Evolutionary conservation across 2,329 filamentous ascomycete genomes (phyloP).

Genomic region (Xylaria sp.): DNA sequence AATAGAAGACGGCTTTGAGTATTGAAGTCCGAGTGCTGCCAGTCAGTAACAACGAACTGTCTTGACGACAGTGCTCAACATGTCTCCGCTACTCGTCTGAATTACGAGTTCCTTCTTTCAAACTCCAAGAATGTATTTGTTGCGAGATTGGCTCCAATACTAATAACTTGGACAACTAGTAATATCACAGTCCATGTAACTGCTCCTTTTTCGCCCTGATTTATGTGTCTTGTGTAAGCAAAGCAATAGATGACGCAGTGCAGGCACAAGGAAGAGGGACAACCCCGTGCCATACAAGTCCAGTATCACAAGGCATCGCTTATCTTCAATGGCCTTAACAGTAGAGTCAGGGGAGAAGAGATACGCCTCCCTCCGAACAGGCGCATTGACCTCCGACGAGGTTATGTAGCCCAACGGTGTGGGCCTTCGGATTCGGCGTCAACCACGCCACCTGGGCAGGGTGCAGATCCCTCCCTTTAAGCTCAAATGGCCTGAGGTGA

Average conservation of each 20-base stretch:
- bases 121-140: too few species aligned
- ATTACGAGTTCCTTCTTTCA: too few species aligned
- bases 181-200: neutral
- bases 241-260: neutral
- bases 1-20: too few species aligned
- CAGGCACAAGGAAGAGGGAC: neutral
- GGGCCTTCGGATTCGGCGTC: conserved; percentile 24
- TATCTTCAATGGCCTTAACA: neutral
- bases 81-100: too few species aligned
- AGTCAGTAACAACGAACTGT: too few species aligned
- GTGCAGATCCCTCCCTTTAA: conserved; percentile 9
- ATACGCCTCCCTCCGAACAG: neutral
- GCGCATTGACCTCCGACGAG: conserved; percentile 6
- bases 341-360: neutral
- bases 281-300: neutral
- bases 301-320: neutral
- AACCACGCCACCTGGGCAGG: neutral
- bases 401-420: conserved; percentile 8
- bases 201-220: neutral
- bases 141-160: too few species aligned
- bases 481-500: neutral
- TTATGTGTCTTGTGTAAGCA: neutral
- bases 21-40: too few species aligned
- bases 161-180: too few species aligned
- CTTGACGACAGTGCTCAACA: too few species aligned